Conservation (phyloP, 768 basidiomycete species). For the Daedaleopsis nitida region DNA sequence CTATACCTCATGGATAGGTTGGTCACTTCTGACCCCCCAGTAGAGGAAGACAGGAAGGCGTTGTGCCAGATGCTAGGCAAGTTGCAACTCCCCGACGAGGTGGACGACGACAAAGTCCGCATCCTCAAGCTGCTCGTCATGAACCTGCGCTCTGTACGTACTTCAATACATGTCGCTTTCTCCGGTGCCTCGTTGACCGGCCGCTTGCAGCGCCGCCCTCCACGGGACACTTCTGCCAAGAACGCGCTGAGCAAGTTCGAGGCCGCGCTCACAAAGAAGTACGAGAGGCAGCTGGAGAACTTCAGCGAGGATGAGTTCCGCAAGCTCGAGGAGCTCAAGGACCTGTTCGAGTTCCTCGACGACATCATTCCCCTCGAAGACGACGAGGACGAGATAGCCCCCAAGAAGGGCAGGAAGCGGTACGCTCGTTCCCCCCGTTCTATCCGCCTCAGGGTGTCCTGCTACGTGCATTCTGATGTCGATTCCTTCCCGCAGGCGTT, state of each 20-base stretch:
- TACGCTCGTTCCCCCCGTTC: conserved; percentile 34
- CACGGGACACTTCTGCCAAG: conserved; percentile 57
- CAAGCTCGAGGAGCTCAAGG: conserved; percentile 60
- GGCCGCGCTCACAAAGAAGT: conserved; percentile 64
- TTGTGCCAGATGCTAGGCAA: conserved; percentile 50
- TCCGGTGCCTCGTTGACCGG: background rate
- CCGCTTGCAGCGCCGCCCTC: conserved; percentile 52
- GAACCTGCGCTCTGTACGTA: conserved; percentile 57
- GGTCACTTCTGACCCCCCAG: background rate
- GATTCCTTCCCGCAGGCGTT: conserved; percentile 46
- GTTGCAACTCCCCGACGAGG: conserved; percentile 66
- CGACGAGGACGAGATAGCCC: conserved; percentile 41
- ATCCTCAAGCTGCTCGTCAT: conserved; percentile 62
- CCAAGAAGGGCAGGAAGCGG: conserved; percentile 53
- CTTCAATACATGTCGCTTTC: background rate
- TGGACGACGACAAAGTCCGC: conserved; percentile 70
- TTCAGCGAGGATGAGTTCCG: conserved; percentile 75
- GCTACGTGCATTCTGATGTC: background rate
- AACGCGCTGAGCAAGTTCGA: conserved; percentile 79
- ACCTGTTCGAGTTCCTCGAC: conserved; percentile 72
- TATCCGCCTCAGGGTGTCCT: too few species aligned
- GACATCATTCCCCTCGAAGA: conserved; percentile 71
- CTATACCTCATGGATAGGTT: background rate
- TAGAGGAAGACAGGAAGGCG: conserved; percentile 51
- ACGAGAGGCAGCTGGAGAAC: conserved; percentile 65